Percentiles rank a stretch among this genome's conserved stretches.
These are phyloP conservation scores for Fremontodendron californicum DNA, from an alignment of 345 rosid species.

Conservation along the genomic window DNA sequence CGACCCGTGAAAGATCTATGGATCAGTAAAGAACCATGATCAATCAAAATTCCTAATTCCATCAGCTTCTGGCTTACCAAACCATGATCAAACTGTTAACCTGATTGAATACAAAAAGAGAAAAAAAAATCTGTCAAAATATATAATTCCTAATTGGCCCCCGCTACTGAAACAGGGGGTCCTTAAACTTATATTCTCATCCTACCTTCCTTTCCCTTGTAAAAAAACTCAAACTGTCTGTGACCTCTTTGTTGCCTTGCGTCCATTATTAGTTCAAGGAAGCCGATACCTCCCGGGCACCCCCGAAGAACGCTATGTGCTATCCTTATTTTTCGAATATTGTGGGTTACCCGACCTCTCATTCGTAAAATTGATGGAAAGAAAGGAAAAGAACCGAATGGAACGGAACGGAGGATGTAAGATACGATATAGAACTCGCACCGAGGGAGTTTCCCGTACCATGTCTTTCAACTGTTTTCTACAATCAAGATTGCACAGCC, in stretches of 20 bases:
- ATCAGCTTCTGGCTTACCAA: background rate
- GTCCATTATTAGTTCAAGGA: constrained; percentile 20
- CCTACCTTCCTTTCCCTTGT: constrained; percentile 21
- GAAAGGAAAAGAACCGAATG: constrained; percentile 24
- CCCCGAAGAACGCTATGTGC: constrained; percentile 27
- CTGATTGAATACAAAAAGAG: constrained; percentile 7
- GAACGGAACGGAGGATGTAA: constrained; percentile 14
- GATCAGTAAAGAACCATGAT: too few species aligned
- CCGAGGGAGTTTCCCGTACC: constrained; percentile 14
- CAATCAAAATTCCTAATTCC: too few species aligned
- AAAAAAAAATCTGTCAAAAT: constrained; percentile 4
- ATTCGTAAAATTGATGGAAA: constrained; percentile 15
- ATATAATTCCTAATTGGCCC: constrained; percentile 15
- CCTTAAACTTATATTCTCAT: constrained; percentile 13
- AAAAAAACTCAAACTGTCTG: constrained; percentile 2
- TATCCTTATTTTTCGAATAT: constrained; percentile 18
- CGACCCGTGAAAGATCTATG: too few species aligned
- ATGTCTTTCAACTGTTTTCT: constrained; percentile 9
- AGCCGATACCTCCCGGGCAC: background rate
- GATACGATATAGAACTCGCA: constrained; percentile 27
- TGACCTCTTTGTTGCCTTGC: background rate
- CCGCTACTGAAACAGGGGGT: constrained; percentile 11
- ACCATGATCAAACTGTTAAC: too few species aligned
- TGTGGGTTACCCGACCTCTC: constrained; percentile 13
- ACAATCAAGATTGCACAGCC: constrained; percentile 87